Evolutionary conservation across 176 grass and related monocot genomes (phyloP).

Genomic region (Cenchrus purpureus): DNA sequence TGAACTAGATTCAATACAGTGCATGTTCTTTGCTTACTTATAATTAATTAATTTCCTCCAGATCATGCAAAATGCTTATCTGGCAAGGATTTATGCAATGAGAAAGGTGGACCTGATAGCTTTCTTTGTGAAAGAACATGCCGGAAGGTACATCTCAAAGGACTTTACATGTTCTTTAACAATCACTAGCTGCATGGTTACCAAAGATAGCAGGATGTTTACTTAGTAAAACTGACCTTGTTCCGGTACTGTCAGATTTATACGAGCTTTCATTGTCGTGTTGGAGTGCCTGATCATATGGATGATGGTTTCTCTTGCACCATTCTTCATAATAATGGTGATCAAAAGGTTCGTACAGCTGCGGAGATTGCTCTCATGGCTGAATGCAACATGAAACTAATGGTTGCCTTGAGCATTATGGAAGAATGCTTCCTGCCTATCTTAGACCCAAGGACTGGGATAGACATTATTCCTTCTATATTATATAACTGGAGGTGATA

Average conservation of each 20-base stretch:
- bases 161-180: slow-evolving; percentile 33
- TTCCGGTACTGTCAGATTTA: slow-evolving; percentile 61
- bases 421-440: slow-evolving; percentile 95
- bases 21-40: slow-evolving; percentile 26
- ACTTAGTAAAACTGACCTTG: slow-evolving; percentile 32
- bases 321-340: slow-evolving; percentile 69
- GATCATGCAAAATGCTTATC: slow-evolving; percentile 80
- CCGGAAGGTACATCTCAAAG: slow-evolving; percentile 62
- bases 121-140: slow-evolving; percentile 89
- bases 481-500: slow-evolving; percentile 88
- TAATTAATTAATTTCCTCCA: slow-evolving; percentile 50
- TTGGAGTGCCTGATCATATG: slow-evolving; percentile 65
- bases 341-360: slow-evolving; percentile 58
- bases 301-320: slow-evolving; percentile 63
- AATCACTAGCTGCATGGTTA: background rate
- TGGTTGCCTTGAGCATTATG: slow-evolving; percentile 82
- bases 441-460: slow-evolving; percentile 75
- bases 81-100: slow-evolving; percentile 43
- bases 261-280: slow-evolving; percentile 54
- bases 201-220: slow-evolving; percentile 10
- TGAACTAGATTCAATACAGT: slow-evolving; percentile 4
- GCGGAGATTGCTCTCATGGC: slow-evolving; percentile 68
- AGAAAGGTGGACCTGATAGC: slow-evolving; percentile 44
- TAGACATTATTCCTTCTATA: slow-evolving; percentile 79
- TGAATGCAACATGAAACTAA: slow-evolving; percentile 95